Conservation (phyloP, 352 stramenopile species). For the Pythium coloratum region DNA sequence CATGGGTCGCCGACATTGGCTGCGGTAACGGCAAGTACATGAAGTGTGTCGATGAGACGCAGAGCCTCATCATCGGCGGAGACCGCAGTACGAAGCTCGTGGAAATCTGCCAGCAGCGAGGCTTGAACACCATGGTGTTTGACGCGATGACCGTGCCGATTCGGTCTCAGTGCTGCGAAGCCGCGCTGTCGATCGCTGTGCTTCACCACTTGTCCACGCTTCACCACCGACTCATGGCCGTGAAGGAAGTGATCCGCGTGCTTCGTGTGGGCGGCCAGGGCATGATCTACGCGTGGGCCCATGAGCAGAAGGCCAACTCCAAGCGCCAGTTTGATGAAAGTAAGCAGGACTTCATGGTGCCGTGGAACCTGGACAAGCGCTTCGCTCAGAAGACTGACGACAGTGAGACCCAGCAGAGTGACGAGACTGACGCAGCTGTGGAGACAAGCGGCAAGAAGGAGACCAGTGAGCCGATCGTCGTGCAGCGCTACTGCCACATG, state of each 20-base stretch:
- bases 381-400: conserved; percentile 13
- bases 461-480: conserved; percentile 41
- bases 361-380: conserved; percentile 85
- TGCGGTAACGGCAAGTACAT: conserved; percentile 91
- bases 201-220: conserved; percentile 83
- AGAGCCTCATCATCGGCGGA: conserved; percentile 57
- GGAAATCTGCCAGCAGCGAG: conserved; percentile 56
- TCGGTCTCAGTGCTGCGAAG: conserved; percentile 71
- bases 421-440: conserved; percentile 10
- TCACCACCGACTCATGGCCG: conserved; percentile 61
- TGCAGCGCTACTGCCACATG: conserved; percentile 90
- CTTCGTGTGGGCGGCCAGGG: conserved; percentile 63
- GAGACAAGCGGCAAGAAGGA: conserved; percentile 12
- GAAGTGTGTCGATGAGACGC: conserved; percentile 62
- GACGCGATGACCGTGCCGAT: conserved; percentile 77
- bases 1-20: conserved; percentile 77
- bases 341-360: conserved; percentile 87
- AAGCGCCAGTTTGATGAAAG: conserved; percentile 68
- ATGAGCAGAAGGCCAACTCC: conserved; percentile 79
- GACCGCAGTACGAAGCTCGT: conserved; percentile 69
- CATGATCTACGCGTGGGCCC: conserved; percentile 87
- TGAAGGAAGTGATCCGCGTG: conserved; percentile 79
- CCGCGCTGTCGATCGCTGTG: conserved; percentile 82
- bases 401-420: neutral
- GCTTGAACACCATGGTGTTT: conserved; percentile 72